A percentile compares a stretch with the other conserved stretches of the same genome.
phyloP scores from a whole-genome alignment of 169 alveolate species.

The Plasmodium chabaudi region DNA sequence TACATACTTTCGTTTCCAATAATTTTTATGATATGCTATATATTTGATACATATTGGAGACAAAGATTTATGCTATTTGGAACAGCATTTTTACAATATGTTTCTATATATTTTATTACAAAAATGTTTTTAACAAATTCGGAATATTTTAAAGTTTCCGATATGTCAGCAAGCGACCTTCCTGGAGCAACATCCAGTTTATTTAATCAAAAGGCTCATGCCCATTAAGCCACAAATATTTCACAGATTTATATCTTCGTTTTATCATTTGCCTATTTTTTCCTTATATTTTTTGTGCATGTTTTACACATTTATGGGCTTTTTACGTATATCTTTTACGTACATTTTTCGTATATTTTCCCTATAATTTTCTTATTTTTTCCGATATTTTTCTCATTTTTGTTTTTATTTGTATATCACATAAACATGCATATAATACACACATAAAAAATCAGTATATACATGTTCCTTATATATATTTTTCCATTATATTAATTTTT shows the following conservation, averaged over 20 bases:
- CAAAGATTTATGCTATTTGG: constrained; percentile 71
- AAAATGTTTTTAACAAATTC: constrained; percentile 74
- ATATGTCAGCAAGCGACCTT: constrained; percentile 73
- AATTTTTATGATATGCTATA: constrained; percentile 72
- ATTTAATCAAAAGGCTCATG: constrained; percentile 63
- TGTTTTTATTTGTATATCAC: neutral
- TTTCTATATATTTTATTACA: constrained; percentile 65
- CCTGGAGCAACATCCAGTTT: constrained; percentile 75
- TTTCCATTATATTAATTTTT: too few relatives aligned
- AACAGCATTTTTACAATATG: constrained; percentile 54
- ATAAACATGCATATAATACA: too few relatives aligned
- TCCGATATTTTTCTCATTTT: neutral
- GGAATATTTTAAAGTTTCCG: constrained; percentile 75
- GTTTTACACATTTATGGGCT: neutral
- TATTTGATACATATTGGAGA: constrained; percentile 73
- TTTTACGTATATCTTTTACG: neutral
- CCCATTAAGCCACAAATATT: constrained; percentile 23
- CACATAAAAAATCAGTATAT: too few relatives aligned
- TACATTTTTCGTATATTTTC: neutral
- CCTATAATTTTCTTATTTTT: neutral
- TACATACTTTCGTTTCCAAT: constrained; percentile 71
- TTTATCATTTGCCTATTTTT: neutral
- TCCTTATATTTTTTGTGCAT: neutral
- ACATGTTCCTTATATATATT: too few relatives aligned
- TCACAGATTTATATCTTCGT: neutral